phyloP scores from a whole-genome alignment of 139 green algal species.

The Picochlorum sp. region DNA sequence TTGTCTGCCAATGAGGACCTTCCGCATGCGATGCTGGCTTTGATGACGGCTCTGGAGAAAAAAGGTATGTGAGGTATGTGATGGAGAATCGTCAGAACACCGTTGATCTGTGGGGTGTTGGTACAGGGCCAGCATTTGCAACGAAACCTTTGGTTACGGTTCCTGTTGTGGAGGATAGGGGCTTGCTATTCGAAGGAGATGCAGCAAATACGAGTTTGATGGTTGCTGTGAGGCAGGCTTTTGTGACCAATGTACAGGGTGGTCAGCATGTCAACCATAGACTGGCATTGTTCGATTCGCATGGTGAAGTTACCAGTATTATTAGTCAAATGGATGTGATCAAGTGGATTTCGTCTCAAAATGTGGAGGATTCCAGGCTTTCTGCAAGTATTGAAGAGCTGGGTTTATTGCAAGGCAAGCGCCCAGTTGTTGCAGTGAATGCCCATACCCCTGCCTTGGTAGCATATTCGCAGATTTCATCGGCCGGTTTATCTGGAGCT shows the following conservation, averaged over 20 bases:
- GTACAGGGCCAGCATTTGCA: conserved; percentile 32
- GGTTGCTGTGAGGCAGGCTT: conserved; percentile 36
- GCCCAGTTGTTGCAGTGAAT: conserved; percentile 41
- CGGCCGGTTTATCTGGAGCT: conserved; percentile 42
- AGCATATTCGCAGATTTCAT: conserved; percentile 49
- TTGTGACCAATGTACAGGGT: conserved; percentile 7
- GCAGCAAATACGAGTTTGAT: conserved; percentile 29
- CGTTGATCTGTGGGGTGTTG: no score
- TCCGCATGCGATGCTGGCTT: conserved; percentile 58
- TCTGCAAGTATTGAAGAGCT: conserved; percentile 20
- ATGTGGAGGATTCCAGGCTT: conserved; percentile 4
- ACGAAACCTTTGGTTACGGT: conserved; percentile 54
- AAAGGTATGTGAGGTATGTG: conserved; percentile 18
- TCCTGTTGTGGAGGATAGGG: conserved; percentile 46
- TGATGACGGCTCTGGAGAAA: conserved; percentile 69
- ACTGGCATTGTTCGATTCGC: conserved; percentile 51
- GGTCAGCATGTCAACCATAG: conserved; percentile 27
- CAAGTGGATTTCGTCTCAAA: conserved; percentile 22
- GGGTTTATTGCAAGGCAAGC: conserved; percentile 36
- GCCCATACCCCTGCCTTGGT: conserved; percentile 53
- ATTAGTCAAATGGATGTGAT: conserved; percentile 34
- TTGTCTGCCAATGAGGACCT: conserved; percentile 22
- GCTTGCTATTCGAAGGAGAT: conserved; percentile 55
- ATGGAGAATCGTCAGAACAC: no score
- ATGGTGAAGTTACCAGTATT: conserved; percentile 55